Evolutionary conservation across 768 basidiomycete genomes (phyloP).

Genomic region (Podaxis pistillaris): DNA sequence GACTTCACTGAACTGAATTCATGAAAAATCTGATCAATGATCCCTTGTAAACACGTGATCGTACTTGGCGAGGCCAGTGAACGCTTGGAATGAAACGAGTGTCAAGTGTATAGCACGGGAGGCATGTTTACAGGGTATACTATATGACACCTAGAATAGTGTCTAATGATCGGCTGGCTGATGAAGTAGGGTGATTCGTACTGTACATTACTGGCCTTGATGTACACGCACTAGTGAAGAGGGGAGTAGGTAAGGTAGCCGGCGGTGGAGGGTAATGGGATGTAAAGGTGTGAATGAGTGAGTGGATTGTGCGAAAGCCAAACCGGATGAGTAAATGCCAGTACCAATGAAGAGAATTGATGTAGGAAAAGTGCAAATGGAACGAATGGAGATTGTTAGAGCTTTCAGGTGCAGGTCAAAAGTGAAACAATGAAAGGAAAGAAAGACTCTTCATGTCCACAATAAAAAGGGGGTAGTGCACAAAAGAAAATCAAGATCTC

Average conservation of each 20-base stretch:
- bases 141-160: background rate
- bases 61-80: background rate
- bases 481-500: conserved; percentile 8
- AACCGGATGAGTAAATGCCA: background rate
- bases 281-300: background rate
- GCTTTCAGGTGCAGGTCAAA: background rate
- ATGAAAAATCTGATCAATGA: conserved; percentile 1
- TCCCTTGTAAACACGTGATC: background rate
- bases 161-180: background rate
- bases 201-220: conserved; percentile 1
- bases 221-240: background rate
- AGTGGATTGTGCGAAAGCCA: background rate
- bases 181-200: background rate
- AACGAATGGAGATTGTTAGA: background rate
- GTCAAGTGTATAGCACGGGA: background rate
- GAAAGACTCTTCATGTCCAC: background rate
- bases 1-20: background rate
- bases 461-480: background rate
- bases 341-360: background rate
- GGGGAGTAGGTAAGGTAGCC: background rate
- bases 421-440: background rate
- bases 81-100: background rate
- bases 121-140: conserved; percentile 3
- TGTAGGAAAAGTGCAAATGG: background rate
- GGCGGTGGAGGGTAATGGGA: background rate